These are phyloP conservation scores for Tuber borchii DNA, from an alignment of 495 filamentous ascomycete species.

Conservation along the genomic window DNA sequence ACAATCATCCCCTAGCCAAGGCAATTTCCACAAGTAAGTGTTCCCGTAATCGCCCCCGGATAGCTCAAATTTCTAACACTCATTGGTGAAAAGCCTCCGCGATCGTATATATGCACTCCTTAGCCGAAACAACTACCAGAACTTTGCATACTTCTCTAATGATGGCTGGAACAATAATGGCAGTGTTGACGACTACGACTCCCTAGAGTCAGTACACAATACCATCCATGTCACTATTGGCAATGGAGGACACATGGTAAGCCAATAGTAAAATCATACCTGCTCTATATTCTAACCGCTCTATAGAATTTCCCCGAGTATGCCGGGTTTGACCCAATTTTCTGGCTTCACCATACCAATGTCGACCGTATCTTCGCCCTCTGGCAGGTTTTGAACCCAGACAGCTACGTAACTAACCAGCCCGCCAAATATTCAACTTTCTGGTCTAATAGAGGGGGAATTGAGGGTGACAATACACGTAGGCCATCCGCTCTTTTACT, in stretches of 20 bases:
- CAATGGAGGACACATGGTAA: slow-evolving; percentile 44
- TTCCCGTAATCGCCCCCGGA: neutral
- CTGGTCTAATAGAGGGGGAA: too few species aligned
- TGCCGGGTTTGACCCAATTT: slow-evolving; percentile 61
- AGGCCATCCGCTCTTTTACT: neutral
- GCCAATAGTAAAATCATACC: slow-evolving; percentile 40
- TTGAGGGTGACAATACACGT: slow-evolving; percentile 27
- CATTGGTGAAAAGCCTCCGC: slow-evolving; percentile 53
- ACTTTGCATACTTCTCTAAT: slow-evolving; percentile 60
- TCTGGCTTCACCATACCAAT: slow-evolving; percentile 60
- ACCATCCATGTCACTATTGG: slow-evolving; percentile 22
- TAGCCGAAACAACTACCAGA: slow-evolving; percentile 37
- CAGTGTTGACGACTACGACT: slow-evolving; percentile 50
- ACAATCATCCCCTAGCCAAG: too few species aligned
- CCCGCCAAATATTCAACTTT: slow-evolving; percentile 19
- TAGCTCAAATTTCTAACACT: neutral
- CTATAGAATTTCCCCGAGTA: too few species aligned
- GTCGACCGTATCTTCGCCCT: slow-evolving; percentile 65
- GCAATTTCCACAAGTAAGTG: too few species aligned
- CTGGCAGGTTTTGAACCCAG: slow-evolving; percentile 52
- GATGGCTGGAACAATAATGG: slow-evolving; percentile 55
- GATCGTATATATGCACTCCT: slow-evolving; percentile 61
- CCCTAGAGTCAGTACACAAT: slow-evolving; percentile 36
- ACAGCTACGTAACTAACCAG: slow-evolving; percentile 27
- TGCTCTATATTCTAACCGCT: neutral